Evolutionary conservation across 768 basidiomycete genomes (phyloP).

Genomic region (Cystobasidium ongulense): DNA sequence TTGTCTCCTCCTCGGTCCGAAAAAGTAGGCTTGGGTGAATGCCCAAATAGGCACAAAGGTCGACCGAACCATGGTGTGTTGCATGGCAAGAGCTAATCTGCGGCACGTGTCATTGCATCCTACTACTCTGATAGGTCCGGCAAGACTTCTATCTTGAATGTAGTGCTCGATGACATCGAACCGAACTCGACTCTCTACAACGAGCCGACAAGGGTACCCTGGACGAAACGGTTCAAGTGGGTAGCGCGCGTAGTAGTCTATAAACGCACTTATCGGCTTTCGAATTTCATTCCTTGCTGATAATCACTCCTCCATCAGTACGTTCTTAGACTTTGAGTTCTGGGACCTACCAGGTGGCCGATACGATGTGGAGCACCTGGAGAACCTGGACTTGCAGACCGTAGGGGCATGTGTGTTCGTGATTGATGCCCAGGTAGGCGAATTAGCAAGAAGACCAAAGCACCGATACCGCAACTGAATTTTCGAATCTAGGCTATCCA

Average conservation of each 20-base stretch:
- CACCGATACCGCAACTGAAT: neutral
- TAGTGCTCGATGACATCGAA: slow-evolving; percentile 75
- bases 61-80: neutral
- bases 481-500: slow-evolving; percentile 28
- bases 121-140: slow-evolving; percentile 58
- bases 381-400: slow-evolving; percentile 57
- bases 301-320: slow-evolving; percentile 51
- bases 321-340: slow-evolving; percentile 82
- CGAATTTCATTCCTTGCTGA: no score
- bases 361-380: slow-evolving; percentile 63
- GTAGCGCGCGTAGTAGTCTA: no score
- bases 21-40: neutral
- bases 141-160: slow-evolving; percentile 82
- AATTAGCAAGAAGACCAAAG: no score
- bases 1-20: neutral
- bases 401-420: slow-evolving; percentile 85
- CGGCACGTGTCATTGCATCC: no score
- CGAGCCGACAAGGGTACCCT: slow-evolving; percentile 26
- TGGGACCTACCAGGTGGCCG: slow-evolving; percentile 88
- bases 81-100: no score
- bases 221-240: slow-evolving; percentile 70
- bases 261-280: no score
- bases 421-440: slow-evolving; percentile 84
- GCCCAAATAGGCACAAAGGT: slow-evolving; percentile 1
- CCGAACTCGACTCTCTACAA: slow-evolving; percentile 54